These are phyloP conservation scores for Fusarium xylarioides DNA, from an alignment of 2,329 filamentous ascomycete genomes.

Conservation along the genomic window DNA sequence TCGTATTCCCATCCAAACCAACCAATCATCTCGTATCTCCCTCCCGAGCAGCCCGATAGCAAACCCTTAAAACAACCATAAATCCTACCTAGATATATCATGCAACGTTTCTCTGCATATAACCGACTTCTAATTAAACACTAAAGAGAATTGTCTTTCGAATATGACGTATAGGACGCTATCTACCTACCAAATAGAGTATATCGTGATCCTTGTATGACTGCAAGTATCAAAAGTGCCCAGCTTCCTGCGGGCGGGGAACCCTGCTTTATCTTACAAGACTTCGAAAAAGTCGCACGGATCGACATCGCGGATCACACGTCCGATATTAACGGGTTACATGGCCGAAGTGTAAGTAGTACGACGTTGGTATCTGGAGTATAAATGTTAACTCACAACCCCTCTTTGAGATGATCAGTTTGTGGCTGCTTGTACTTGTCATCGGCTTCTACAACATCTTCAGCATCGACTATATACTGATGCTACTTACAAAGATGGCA, in stretches of 20 bases:
- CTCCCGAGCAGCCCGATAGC: neutral
- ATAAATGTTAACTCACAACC: neutral
- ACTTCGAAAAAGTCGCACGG: neutral
- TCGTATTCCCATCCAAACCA: neutral
- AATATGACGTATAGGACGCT: neutral
- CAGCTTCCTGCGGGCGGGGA: constrained; percentile 20
- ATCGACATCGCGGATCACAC: constrained; percentile 7
- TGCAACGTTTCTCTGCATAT: neutral
- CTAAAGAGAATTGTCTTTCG: neutral
- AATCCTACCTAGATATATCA: neutral
- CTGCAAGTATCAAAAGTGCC: constrained; percentile 26
- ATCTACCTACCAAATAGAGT: constrained; percentile 23
- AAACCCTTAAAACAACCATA: neutral
- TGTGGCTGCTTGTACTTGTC: neutral
- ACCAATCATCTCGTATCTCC: neutral
- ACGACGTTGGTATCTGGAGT: neutral
- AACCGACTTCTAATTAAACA: neutral
- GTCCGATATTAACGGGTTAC: constrained; percentile 10
- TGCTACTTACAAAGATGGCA: constrained; percentile 4
- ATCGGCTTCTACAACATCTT: neutral
- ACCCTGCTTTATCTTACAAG: constrained; percentile 19
- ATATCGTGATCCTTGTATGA: constrained; percentile 18
- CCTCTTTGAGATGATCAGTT: neutral
- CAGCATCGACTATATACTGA: accelerated
- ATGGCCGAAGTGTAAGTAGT: neutral